Percentiles rank a stretch among this genome's conserved stretches.
Conservation (phyloP, 768 basidiomycete species). For the Trametes sanguinea region DNA sequence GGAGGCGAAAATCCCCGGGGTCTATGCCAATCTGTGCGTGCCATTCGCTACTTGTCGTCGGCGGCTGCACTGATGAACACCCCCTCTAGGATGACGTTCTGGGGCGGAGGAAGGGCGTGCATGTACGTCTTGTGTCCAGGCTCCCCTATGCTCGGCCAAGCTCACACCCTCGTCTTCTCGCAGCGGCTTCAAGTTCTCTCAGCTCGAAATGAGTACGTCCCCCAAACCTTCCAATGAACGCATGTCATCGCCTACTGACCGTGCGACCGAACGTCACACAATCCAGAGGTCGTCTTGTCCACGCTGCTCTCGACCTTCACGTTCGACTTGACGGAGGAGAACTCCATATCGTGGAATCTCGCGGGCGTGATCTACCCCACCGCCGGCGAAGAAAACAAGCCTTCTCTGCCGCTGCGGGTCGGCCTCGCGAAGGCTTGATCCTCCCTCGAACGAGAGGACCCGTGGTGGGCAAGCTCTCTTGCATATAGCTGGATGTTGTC, state of each 20-base stretch:
- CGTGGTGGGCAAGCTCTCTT: no score
- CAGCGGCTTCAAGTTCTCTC: slow-evolving; percentile 29
- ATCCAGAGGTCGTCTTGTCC: slow-evolving; percentile 32
- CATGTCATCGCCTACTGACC: no score
- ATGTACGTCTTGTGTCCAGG: slow-evolving; percentile 27
- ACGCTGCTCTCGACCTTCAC: slow-evolving; percentile 31
- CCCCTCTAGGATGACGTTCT: slow-evolving; percentile 31
- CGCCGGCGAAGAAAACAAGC: slow-evolving; percentile 7
- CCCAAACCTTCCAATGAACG: no score
- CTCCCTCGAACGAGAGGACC: neutral
- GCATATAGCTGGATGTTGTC: no score
- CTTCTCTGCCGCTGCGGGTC: slow-evolving; percentile 29
- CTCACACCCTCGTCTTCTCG: neutral
- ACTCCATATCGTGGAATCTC: slow-evolving; percentile 33
- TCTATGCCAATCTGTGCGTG: slow-evolving; percentile 23
- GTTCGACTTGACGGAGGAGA: slow-evolving; percentile 27
- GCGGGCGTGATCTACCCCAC: slow-evolving; percentile 30
- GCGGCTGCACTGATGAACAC: neutral
- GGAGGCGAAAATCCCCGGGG: slow-evolving; percentile 23
- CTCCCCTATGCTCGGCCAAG: neutral
- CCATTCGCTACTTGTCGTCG: neutral
- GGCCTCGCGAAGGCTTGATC: neutral
- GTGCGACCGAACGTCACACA: no score
- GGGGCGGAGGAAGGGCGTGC: slow-evolving; percentile 32
- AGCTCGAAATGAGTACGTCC: slow-evolving; percentile 26